phyloP scores from a whole-genome alignment of 495 filamentous ascomycete genomes.

The Talaromyces borbonicus region DNA sequence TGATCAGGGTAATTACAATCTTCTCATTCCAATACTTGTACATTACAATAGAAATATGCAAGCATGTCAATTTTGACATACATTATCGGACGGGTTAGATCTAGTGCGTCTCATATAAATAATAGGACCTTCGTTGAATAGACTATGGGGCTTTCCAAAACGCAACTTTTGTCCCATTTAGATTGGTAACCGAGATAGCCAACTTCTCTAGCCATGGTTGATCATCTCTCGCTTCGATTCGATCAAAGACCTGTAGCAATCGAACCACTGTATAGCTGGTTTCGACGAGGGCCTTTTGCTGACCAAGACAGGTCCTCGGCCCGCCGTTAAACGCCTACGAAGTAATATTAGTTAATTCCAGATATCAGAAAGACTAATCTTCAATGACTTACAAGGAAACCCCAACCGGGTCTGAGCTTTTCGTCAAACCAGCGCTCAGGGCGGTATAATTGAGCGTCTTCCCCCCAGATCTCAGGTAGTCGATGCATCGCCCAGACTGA shows the following conservation, averaged over 20 bases:
- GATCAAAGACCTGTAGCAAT: conserved; percentile 44
- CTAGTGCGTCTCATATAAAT: neutral
- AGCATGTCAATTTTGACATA: neutral
- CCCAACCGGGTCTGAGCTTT: conserved; percentile 36
- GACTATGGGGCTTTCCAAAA: neutral
- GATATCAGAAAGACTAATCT: neutral
- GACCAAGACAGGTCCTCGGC: conserved; percentile 35
- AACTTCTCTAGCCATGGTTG: conserved; percentile 14
- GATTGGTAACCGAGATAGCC: neutral
- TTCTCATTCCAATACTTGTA: neutral
- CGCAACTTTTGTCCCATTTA: neutral
- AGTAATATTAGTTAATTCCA: conserved; percentile 29
- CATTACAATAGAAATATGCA: neutral
- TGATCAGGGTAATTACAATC: no score
- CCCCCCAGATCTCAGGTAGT: conserved; percentile 37
- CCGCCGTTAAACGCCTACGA: conserved; percentile 45
- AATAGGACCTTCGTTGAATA: neutral
- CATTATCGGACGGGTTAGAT: neutral
- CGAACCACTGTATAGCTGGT: conserved; percentile 41
- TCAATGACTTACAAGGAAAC: conserved; percentile 8
- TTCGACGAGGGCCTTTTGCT: conserved; percentile 50
- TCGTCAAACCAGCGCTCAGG: conserved; percentile 45
- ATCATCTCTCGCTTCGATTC: conserved; percentile 36
- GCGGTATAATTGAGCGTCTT: conserved; percentile 39
- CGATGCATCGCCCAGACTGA: conserved; percentile 43